Evolutionary conservation across 768 basidiomycete genomes (phyloP).

Genomic region (Pisolithus marmoratus): DNA sequence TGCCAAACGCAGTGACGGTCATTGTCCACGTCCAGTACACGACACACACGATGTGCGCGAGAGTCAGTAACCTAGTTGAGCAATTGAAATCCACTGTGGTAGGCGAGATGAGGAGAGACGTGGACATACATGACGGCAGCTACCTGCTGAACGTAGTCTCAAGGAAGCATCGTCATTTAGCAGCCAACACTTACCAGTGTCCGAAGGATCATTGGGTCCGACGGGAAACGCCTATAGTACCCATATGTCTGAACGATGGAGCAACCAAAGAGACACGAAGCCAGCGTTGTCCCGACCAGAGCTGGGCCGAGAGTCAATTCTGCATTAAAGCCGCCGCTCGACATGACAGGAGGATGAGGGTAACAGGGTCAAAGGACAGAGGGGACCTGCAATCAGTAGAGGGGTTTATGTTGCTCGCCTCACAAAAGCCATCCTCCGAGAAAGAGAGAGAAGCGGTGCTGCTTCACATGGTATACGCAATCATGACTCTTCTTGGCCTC

Average conservation of each 20-base stretch:
- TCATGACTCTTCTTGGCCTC: too few species aligned
- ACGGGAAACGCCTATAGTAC: constrained; percentile 1
- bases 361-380: too few species aligned
- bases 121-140: not conserved
- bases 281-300: not conserved
- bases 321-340: not conserved
- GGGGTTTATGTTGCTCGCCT: too few species aligned
- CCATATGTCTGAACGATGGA: constrained; percentile 2
- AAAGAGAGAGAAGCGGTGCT: too few species aligned
- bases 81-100: too few species aligned
- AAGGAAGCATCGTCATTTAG: too few species aligned
- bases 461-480: too few species aligned
- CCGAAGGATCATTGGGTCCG: not conserved
- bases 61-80: not conserved
- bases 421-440: too few species aligned
- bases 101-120: too few species aligned
- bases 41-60: constrained; percentile 1
- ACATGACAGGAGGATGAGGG: not conserved
- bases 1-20: not conserved
- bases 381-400: too few species aligned
- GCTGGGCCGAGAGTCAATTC: constrained; percentile 5
- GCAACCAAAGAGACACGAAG: constrained; percentile 5
- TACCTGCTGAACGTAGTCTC: not conserved
- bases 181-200: not conserved
- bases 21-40: constrained; percentile 6